phyloP scores from a whole-genome alignment of 2,329 filamentous ascomycete genomes.

The Sporothrix variecibatus region DNA sequence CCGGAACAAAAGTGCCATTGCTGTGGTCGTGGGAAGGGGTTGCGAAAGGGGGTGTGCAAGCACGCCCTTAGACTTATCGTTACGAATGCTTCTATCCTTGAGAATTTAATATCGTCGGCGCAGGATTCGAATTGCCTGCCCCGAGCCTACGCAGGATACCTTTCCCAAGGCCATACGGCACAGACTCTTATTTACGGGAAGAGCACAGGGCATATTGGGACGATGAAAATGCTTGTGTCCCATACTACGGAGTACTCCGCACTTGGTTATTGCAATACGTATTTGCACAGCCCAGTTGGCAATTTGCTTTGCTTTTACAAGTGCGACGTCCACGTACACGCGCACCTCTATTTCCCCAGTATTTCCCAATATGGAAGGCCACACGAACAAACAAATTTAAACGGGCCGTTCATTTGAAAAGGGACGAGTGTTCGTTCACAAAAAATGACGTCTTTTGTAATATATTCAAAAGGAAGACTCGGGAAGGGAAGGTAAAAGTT shows the following conservation, averaged over 20 bases:
- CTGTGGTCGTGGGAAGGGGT: background rate
- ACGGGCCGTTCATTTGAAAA: background rate
- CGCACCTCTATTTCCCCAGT: background rate
- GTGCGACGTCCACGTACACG: background rate
- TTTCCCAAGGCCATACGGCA: background rate
- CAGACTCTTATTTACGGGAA: background rate
- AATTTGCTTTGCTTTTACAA: conserved; percentile 4
- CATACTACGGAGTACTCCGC: background rate
- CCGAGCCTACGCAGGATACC: background rate
- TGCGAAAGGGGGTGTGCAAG: background rate
- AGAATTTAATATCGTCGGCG: background rate
- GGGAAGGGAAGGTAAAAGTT: background rate
- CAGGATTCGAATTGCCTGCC: background rate
- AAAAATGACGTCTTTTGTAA: background rate
- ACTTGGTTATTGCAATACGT: background rate
- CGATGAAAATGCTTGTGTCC: background rate
- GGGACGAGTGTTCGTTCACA: background rate
- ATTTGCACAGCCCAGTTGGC: conserved; percentile 1
- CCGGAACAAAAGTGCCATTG: conserved; percentile 10
- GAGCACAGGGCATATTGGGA: background rate
- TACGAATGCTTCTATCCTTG: background rate
- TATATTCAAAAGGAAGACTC: background rate
- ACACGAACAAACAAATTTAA: background rate
- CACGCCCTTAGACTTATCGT: background rate
- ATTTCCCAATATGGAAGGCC: background rate